Base-by-base conservation (phyloP, 345 rosid species). In the Crucihimalaya himalaica region DNA sequence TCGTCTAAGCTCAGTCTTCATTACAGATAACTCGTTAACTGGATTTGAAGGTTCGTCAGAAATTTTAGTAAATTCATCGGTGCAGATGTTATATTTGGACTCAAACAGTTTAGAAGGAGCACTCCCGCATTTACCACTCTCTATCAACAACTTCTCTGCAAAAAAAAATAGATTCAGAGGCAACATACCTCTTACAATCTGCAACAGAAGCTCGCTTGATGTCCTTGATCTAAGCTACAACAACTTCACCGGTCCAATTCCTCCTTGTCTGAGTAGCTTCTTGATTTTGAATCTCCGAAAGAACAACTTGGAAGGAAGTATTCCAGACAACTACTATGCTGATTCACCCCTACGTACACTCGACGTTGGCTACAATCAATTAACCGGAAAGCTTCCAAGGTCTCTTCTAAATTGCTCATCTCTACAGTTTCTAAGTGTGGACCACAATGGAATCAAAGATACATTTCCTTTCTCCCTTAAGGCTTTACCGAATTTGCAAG, bases 81-180 rank as follows among this genome's bases (percentile, higher is more conserved):
- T 45, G 50, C 4, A 45, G 4, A 0, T 6, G 10, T n/a, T 45
- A 2, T 0, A 0, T 2, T 0, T 45, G 50, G 1, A 16, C 2
- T 0, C 10, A 45, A 45, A 45, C 1, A 2, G 0, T n/a, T 45
- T 45, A 2, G 20, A 45, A 45, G 50, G 50, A 16, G 50, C 20
- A 45, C 50, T 45, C 3, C 50, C 50, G 3, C 50, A 45, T 16
- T 20, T 2, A 16, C 50, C 50, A 2, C 50, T 2, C 50, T 45
- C 20, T 45, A 45, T 45, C 4, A 45, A n/a, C 50, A 0, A 0
- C 20, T n/a, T 45, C 20, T 2, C 10, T 45, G 50, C 20, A 7
- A 0, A 0, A 2, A 0, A 0, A 4, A 45, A 45, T n/a, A 2
- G 20, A 0, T 45, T 45, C 1, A 7, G 10, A 2, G 20, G 20